These are phyloP conservation scores for Scleromitrula shiraiana DNA, from an alignment of 2,329 filamentous ascomycete species.

Conservation along the genomic window DNA sequence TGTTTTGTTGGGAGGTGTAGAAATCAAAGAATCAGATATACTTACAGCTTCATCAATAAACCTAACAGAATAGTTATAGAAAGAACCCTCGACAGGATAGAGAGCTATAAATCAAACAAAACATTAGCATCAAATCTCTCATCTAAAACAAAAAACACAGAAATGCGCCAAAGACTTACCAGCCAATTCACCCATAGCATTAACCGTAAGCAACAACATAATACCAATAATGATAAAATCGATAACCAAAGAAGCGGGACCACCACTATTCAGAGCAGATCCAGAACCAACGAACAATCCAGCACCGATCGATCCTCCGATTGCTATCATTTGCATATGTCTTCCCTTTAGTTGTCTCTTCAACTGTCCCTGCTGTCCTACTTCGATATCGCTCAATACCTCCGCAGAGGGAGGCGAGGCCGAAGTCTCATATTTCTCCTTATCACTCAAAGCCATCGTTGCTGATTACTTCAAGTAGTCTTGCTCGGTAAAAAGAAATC, in stretches of 20 bases:
- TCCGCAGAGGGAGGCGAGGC: background rate
- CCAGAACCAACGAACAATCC: constrained; percentile 43
- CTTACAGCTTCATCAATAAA: too few species aligned
- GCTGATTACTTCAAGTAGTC: too few species aligned
- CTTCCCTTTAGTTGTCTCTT: constrained; percentile 36
- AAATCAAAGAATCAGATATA: too few species aligned
- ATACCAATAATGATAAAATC: constrained; percentile 71
- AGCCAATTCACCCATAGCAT: constrained; percentile 85
- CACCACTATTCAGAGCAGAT: constrained; percentile 35
- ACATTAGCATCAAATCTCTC: background rate
- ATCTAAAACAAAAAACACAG: background rate
- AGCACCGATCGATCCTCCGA: constrained; percentile 42
- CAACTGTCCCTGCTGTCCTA: constrained; percentile 27
- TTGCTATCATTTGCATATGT: constrained; percentile 45
- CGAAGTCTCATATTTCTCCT: constrained; percentile 16
- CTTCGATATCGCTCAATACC: constrained; percentile 19
- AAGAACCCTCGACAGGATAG: constrained; percentile 89
- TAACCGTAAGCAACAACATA: constrained; percentile 55
- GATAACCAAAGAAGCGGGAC: constrained; percentile 69
- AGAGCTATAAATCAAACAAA: constrained; percentile 32
- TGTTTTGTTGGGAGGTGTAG: too few species aligned
- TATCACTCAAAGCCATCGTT: too few species aligned
- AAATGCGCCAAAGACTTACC: constrained; percentile 44
- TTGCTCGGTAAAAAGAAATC: too few species aligned
- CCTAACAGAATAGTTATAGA: constrained; percentile 83